Evolutionary conservation across 345 rosid genomes (phyloP).

Genomic region (Salix exigua): DNA sequence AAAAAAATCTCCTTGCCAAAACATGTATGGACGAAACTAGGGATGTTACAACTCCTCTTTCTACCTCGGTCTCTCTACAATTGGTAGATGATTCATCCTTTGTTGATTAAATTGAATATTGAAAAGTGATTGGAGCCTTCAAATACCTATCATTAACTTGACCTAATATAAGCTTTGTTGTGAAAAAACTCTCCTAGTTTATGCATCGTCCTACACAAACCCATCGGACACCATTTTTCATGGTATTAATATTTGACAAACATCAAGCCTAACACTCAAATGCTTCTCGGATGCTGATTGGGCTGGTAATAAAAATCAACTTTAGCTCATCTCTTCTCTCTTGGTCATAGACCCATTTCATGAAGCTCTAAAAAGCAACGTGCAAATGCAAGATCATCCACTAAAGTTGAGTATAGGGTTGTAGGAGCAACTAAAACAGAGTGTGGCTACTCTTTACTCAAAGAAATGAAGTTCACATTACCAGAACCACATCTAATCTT

Average conservation of each 20-base stretch:
- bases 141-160: not conserved
- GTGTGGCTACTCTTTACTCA: not conserved
- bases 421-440: not conserved
- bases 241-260: too few relatives aligned
- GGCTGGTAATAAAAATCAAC: not conserved
- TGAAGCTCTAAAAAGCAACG: not conserved
- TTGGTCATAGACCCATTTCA: not conserved
- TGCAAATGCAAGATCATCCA: not conserved
- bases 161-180: not conserved
- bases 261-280: too few relatives aligned
- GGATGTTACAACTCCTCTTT: not conserved
- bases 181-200: not conserved
- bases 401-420: not conserved
- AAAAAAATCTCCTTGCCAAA: fast-evolving
- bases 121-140: not conserved
- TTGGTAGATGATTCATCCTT: not conserved
- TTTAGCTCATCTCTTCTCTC: not conserved
- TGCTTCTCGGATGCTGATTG: not conserved
- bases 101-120: too few relatives aligned
- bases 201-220: not conserved
- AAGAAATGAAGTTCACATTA: not conserved
- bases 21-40: not conserved
- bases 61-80: too few relatives aligned
- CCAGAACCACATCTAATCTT: not conserved
- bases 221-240: not conserved